Percentiles rank a stretch among this genome's conserved stretches.
Conservation (phyloP, 352 stramenopile genomes). For the Pythium dissotocum region DNA sequence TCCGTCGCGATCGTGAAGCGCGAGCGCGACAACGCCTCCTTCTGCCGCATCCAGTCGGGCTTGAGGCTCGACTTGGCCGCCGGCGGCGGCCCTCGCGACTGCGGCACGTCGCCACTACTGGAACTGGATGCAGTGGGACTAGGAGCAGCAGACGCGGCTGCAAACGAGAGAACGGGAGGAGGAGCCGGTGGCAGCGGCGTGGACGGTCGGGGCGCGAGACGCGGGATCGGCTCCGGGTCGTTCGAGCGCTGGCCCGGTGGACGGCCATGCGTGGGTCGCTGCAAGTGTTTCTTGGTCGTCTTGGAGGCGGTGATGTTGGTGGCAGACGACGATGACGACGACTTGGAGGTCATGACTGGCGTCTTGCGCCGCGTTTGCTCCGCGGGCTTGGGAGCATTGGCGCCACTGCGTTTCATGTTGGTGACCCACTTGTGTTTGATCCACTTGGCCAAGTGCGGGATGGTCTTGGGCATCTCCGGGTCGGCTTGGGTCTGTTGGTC, state of each 20-base stretch:
- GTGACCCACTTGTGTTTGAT: slow-evolving; percentile 69
- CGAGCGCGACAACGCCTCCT: slow-evolving; percentile 56
- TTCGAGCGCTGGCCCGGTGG: slow-evolving; percentile 15
- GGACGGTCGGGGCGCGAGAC: neutral
- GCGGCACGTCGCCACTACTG: slow-evolving; percentile 10
- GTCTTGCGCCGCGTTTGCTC: neutral
- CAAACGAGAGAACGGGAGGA: slow-evolving; percentile 12
- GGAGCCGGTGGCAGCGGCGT: neutral
- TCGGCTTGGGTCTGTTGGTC: slow-evolving; percentile 30
- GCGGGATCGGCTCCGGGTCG: slow-evolving; percentile 12
- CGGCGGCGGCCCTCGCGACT: neutral
- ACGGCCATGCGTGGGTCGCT: slow-evolving; percentile 15
- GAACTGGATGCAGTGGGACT: neutral
- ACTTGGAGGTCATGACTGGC: neutral
- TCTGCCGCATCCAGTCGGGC: slow-evolving; percentile 70
- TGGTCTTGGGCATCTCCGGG: slow-evolving; percentile 38
- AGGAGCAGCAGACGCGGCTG: neutral
- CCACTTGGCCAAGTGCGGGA: slow-evolving; percentile 62
- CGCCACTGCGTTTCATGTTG: slow-evolving; percentile 37
- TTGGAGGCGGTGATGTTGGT: neutral
- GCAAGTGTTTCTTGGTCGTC: slow-evolving; percentile 23
- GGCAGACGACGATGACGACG: neutral
- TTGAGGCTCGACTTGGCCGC: slow-evolving; percentile 46
- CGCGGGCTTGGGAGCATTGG: neutral
- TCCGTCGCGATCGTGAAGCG: slow-evolving; percentile 66